Evolutionary conservation across 2,329 filamentous ascomycete species (phyloP).

Genomic region (Clonostachys chloroleuca): DNA sequence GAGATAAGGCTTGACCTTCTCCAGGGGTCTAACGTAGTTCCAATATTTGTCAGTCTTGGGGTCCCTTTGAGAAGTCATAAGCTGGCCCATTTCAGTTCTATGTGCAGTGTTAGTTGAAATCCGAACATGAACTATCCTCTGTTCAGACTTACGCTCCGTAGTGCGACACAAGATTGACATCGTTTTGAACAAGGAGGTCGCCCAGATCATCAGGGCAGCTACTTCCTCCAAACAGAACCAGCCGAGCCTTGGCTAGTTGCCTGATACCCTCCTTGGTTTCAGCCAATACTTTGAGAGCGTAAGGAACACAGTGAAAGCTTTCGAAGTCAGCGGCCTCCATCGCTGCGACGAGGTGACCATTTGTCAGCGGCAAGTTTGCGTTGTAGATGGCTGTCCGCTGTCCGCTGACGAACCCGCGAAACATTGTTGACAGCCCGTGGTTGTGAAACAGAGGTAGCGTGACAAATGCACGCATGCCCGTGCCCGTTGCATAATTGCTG

Average conservation of each 20-base stretch:
- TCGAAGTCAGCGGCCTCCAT: conserved; percentile 32
- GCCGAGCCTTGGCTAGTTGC: conserved; percentile 35
- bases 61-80: conserved; percentile 55
- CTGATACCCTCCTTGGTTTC: conserved; percentile 51
- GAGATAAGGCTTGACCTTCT: conserved; percentile 11
- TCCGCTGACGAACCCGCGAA: conserved; percentile 43
- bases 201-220: conserved; percentile 56
- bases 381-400: conserved; percentile 50
- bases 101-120: not conserved
- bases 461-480: conserved; percentile 41
- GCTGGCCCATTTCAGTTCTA: conserved; percentile 54
- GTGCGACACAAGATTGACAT: conserved; percentile 50
- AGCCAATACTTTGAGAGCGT: conserved; percentile 57
- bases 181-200: conserved; percentile 42
- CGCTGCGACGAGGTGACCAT: conserved; percentile 34
- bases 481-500: conserved; percentile 34
- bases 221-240: conserved; percentile 54
- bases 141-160: conserved; percentile 43
- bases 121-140: not conserved
- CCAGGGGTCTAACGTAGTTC: conserved; percentile 51
- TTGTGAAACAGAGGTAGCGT: conserved; percentile 56
- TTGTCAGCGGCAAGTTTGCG: conserved; percentile 48
- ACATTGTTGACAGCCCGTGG: conserved; percentile 51
- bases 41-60: conserved; percentile 48
- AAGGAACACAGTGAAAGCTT: conserved; percentile 58